Base-by-base conservation (phyloP, 495 filamentous ascomycete genomes). In the Corynascus novoguineensis region DNA sequence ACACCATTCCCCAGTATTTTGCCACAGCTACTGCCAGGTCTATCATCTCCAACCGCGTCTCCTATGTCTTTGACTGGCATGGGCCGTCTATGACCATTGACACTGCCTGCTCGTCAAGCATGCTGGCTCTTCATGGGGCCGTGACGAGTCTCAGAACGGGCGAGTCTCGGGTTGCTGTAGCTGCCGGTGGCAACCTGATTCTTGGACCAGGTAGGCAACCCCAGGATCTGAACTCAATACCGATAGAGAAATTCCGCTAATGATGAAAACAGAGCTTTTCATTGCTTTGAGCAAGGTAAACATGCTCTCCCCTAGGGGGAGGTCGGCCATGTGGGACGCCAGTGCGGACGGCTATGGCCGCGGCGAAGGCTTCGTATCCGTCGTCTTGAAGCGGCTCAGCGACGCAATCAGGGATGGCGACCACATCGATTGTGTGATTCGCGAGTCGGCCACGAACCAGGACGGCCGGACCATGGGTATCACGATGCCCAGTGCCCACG, bases 291-390 rank as follows among this genome's bases (percentile, higher is more conserved):
- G 65, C 10, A 66, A 60, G 27, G 42, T 70, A 0, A 59, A 62
- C 31, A 75, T 75, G 53, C 56, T 79, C 27, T 70, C 68, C 11
- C 60, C 71, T 8, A 65, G 68, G 21, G 71, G 73, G 14, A 64
- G 53, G 1, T 87, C 75, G 41, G 71, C 78, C 29, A 79, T 78
- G 8, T 90, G 85, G 59, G 81, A 84, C 60, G 71, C 73, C 0
- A 55, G 61, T 0, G 86, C 84, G 6, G 72, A 85, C 64, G 86
- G 86, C 0, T 89, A 84, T 64, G 81, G 67, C 0, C 68, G 85
- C 5, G 86, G 75, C 0, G 86, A 90, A 54, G 85, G 76, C 0
- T 58, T 85, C 11, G 72, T 68, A 22, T 71, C 71, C 1, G 27
- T 86, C 0, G 68, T 79, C 2, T 32, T 89, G 0, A 88, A 88